These are phyloP conservation scores for Alternaria consortialis DNA, from an alignment of 2,329 filamentous ascomycete genomes.

Conservation along the genomic window DNA sequence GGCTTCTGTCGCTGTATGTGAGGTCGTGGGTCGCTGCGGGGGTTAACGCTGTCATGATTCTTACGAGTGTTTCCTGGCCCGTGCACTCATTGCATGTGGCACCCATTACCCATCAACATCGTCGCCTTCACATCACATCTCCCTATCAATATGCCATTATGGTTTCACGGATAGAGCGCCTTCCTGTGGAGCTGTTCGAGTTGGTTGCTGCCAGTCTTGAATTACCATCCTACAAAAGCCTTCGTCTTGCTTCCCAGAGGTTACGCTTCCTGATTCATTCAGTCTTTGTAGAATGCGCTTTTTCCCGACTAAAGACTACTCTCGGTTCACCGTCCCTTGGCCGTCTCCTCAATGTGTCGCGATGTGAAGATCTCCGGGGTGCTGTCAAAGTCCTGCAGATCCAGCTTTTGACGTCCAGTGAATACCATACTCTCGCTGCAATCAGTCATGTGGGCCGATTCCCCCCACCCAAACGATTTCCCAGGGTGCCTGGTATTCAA, in stretches of 20 bases:
- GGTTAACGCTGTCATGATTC: constrained; percentile 18
- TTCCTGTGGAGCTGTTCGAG: constrained; percentile 44
- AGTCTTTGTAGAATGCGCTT: constrained; percentile 33
- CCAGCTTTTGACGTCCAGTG: constrained; percentile 33
- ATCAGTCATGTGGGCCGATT: constrained; percentile 36
- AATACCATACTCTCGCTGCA: constrained; percentile 32
- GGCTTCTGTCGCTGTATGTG: constrained; percentile 3
- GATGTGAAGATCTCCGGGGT: constrained; percentile 23
- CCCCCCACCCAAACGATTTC: constrained; percentile 42
- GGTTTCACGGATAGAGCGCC: constrained; percentile 35
- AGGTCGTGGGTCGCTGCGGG: constrained; percentile 4
- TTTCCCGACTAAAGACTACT: constrained; percentile 33
- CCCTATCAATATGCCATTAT: constrained; percentile 17
- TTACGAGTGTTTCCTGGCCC: background rate
- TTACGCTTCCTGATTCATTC: constrained; percentile 32
- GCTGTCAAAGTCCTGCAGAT: constrained; percentile 34
- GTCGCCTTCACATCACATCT: background rate
- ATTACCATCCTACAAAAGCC: constrained; percentile 23
- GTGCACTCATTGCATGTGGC: constrained; percentile 1
- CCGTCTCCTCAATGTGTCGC: constrained; percentile 29
- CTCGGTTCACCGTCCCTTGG: constrained; percentile 37
- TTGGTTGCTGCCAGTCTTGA: constrained; percentile 30
- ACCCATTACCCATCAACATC: background rate
- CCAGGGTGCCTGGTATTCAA: constrained; percentile 26
- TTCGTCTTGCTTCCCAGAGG: constrained; percentile 39